Evolutionary conservation across 1,284 basidiomycete genomes (phyloP).

Genomic region (Sporisorium graminicola): DNA sequence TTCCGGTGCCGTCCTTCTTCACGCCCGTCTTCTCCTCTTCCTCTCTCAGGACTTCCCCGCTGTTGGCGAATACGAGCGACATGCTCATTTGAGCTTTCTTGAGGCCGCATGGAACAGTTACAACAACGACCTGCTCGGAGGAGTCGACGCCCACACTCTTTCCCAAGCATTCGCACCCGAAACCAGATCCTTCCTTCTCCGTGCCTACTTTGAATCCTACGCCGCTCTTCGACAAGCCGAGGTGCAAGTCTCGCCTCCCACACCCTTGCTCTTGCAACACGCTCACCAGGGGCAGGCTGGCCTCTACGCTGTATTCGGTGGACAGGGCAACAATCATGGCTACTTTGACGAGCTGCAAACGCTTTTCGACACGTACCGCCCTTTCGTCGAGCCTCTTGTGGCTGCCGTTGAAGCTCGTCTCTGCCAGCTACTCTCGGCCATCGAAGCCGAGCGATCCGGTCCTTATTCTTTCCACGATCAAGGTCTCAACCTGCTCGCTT

Average conservation of each 20-base stretch:
- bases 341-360: slow-evolving; percentile 94
- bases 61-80: slow-evolving; percentile 78
- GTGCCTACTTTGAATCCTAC: slow-evolving; percentile 83
- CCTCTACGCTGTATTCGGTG: slow-evolving; percentile 92
- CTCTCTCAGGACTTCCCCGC: slow-evolving; percentile 76
- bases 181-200: slow-evolving; percentile 80
- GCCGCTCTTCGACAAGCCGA: slow-evolving; percentile 77
- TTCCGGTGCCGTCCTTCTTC: slow-evolving; percentile 42
- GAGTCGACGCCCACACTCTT: slow-evolving; percentile 78
- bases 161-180: slow-evolving; percentile 80
- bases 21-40: slow-evolving; percentile 62
- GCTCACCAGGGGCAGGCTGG: slow-evolving; percentile 74
- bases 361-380: slow-evolving; percentile 88
- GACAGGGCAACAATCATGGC: slow-evolving; percentile 92
- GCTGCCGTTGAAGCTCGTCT: slow-evolving; percentile 4
- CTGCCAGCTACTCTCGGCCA: background rate
- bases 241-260: slow-evolving; percentile 35
- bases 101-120: slow-evolving; percentile 1
- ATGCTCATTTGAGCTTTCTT: slow-evolving; percentile 71
- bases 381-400: slow-evolving; percentile 82
- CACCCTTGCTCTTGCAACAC: slow-evolving; percentile 71
- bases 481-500: slow-evolving; percentile 83
- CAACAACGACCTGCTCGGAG: slow-evolving; percentile 1
- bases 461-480: slow-evolving; percentile 58
- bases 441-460: slow-evolving; percentile 49